Base-by-base conservation (phyloP, 352 stramenopile species). In the Phytophthora fragariaefolia region DNA sequence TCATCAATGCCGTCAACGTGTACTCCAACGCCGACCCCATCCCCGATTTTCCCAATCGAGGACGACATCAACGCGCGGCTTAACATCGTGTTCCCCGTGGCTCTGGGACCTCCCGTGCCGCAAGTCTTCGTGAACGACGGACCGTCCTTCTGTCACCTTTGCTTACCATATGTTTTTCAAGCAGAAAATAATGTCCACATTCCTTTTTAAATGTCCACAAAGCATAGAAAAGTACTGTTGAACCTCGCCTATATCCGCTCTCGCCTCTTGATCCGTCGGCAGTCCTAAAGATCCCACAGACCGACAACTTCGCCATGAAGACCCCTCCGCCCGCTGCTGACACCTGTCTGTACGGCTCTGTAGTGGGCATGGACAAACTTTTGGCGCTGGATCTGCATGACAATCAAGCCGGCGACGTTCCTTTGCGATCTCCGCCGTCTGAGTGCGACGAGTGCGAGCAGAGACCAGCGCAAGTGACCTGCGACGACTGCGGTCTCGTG, bases 371-470 rank as follows among this genome's bases (percentile, higher is more conserved):
- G 43, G 40, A 79, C n/a, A 70, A 69, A 7, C 48, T 74, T 4
- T 51, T 82, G 24, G 48, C 63, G 24, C 28, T 79, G 6, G 58
- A 68, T 64, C 30, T 57, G 27, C 32, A 40, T 5, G 60, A 66
- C 52, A 72, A 75, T 23, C 69, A 76, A 47, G 27, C 49, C 20
- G 7, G 48, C 12, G 12, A 50, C 63, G 27, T 17, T n/a, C 15
- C 23, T 2, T 2, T 38, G 22, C 64, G 6, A 1, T 45, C 30
- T 36, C 40, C 23, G 26, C 58, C 22, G 23, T 77, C 46, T 7
- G 50, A 47, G 23, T 95, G 87, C 58, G 87, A 95, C 38, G 87
- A 95, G 63, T 95, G 87, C 70, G 85, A 95, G 57, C 63, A 82
- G 10, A 60, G 59, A 26, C 43, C 45, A 5, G 79, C 77, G 51